Conservation (phyloP, 768 basidiomycete species). For the Lentinula raphanica region DNA sequence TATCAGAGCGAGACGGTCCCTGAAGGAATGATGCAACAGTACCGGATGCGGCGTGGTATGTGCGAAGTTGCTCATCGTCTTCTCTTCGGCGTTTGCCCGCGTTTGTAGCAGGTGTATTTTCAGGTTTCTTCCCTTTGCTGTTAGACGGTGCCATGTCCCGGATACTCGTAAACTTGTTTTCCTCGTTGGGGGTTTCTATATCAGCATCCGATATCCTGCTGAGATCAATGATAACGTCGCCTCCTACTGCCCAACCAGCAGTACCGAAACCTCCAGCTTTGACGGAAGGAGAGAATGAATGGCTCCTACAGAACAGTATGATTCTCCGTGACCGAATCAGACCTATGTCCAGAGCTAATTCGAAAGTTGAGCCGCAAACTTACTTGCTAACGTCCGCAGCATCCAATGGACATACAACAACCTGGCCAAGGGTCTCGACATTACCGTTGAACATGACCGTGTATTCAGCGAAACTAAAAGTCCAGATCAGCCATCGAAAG, state of each 20-base stretch:
- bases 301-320: conserved; percentile 67
- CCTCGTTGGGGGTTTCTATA: conserved; percentile 53
- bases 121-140: conserved; percentile 50
- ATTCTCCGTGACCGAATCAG: conserved; percentile 35
- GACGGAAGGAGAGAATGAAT: conserved; percentile 69
- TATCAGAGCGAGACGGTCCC: conserved; percentile 21
- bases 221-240: conserved; percentile 82
- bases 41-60: conserved; percentile 52
- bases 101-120: conserved; percentile 2
- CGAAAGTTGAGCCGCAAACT: conserved; percentile 20
- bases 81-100: conserved; percentile 53
- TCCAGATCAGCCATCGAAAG: not conserved
- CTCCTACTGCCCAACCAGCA: conserved; percentile 83
- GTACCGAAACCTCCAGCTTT: conserved; percentile 92
- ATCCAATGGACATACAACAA: conserved; percentile 69
- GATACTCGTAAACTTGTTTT: conserved; percentile 57
- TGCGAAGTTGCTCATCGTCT: conserved; percentile 45
- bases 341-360: not conserved
- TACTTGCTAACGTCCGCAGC: conserved; percentile 80
- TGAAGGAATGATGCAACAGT: conserved; percentile 47
- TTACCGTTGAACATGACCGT: conserved; percentile 75
- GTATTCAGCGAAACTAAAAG: conserved; percentile 39
- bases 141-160: conserved; percentile 45
- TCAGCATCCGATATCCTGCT: conserved; percentile 61
- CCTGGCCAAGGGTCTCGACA: conserved; percentile 52